phyloP scores from a whole-genome alignment of 345 rosid genomes.

The Sisymbrium altissimum region DNA sequence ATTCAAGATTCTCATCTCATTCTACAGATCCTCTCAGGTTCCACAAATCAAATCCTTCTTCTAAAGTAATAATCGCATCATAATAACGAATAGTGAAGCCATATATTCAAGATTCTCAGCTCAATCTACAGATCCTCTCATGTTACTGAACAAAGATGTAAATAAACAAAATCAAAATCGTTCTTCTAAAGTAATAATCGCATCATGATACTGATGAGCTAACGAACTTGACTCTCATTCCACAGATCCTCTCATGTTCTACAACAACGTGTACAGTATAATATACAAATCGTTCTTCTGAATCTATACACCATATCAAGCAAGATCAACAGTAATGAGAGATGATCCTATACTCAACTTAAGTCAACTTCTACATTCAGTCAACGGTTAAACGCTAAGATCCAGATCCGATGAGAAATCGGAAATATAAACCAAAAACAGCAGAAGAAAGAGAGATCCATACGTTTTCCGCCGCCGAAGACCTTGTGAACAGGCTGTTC shows the following conservation, averaged over 20 bases:
- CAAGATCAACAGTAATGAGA: neutral
- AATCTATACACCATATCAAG: neutral
- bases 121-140: too few relatives aligned
- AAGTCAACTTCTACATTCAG: neutral
- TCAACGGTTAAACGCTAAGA: neutral
- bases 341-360: neutral
- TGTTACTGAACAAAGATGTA: too few relatives aligned
- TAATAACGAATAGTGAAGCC: too few relatives aligned
- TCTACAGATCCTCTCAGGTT: too few relatives aligned
- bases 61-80: too few relatives aligned
- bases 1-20: too few relatives aligned
- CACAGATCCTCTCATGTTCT: neutral
- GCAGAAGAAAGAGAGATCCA: constrained; percentile 32
- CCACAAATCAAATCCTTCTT: too few relatives aligned
- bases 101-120: too few relatives aligned
- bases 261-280: neutral
- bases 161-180: neutral
- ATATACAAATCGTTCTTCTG: neutral
- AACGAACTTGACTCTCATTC: neutral
- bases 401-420: too few relatives aligned
- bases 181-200: neutral
- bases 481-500: constrained; percentile 44
- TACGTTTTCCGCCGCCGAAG: constrained; percentile 43
- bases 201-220: neutral
- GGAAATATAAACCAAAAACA: too few relatives aligned